Evolutionary conservation across 1,139 yeast species (phyloP).

Genomic region (Candida tetrigidarum): DNA sequence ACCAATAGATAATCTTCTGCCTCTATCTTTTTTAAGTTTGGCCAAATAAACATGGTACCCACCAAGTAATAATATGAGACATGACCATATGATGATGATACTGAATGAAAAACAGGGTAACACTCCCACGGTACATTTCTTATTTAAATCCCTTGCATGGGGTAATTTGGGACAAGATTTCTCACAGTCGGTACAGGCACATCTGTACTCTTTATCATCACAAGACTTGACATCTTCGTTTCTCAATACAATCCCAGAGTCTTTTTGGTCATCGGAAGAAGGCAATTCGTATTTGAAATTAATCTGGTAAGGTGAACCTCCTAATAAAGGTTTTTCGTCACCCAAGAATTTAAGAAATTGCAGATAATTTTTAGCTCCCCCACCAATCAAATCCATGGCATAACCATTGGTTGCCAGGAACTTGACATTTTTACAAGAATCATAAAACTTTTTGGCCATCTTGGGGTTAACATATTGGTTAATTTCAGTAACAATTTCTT

Average conservation of each 20-base stretch:
- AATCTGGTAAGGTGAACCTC: conserved; percentile 96
- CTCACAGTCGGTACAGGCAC: conserved; percentile 94
- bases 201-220: conserved; percentile 64
- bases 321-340: conserved; percentile 89
- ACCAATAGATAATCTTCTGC: conserved; percentile 10
- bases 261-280: too few relatives aligned
- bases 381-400: conserved; percentile 97
- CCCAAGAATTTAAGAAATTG: conserved; percentile 87
- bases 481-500: conserved; percentile 71
- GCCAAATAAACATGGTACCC: conserved; percentile 41
- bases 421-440: conserved; percentile 88
- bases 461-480: conserved; percentile 61
- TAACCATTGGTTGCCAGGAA: conserved; percentile 94
- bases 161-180: conserved; percentile 75
- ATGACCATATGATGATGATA: conserved; percentile 55
- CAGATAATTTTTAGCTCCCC: conserved; percentile 80
- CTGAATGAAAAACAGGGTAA: conserved; percentile 77
- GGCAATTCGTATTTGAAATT: conserved; percentile 59
- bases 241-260: conserved; percentile 27
- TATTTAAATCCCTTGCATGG: conserved; percentile 34
- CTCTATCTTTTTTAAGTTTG: conserved; percentile 15
- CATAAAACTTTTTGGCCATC: conserved; percentile 69
- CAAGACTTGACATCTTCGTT: conserved; percentile 54
- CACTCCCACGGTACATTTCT: conserved; percentile 58
- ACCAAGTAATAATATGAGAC: conserved; percentile 38